These are phyloP conservation scores for Nepenthes mirabilis DNA, from an alignment of 148 eudicot species.

Conservation along the genomic window DNA sequence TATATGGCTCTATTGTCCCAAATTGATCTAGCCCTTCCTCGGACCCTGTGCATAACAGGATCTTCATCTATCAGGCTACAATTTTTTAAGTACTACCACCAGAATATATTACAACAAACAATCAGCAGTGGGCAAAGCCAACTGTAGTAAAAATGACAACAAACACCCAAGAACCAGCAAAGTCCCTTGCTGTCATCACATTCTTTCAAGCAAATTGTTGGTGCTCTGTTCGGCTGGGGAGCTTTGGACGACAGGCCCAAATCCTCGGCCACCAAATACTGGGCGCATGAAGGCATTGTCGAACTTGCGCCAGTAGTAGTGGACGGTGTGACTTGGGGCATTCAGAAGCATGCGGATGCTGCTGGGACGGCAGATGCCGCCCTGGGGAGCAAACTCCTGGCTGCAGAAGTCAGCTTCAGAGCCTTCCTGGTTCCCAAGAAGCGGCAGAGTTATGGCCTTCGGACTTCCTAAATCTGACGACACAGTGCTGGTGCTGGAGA, in stretches of 20 bases:
- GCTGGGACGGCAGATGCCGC: conserved; percentile 8
- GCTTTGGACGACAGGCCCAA: conserved; percentile 15
- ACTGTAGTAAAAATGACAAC: no score
- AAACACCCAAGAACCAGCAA: no score
- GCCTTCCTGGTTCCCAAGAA: conserved; percentile 18
- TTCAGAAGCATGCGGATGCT: conserved; percentile 29
- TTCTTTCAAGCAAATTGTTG: conserved; percentile 7
- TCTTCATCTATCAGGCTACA: no score
- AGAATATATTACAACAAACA: no score
- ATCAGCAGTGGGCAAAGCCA: no score
- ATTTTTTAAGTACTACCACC: no score
- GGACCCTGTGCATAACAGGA: no score
- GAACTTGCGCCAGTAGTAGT: conserved; percentile 46
- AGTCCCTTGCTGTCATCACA: neutral
- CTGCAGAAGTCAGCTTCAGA: conserved; percentile 16
- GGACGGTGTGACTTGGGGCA: conserved; percentile 31
- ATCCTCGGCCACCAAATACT: conserved; percentile 40
- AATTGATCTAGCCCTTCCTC: no score
- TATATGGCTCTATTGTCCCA: no score
- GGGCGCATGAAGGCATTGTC: conserved; percentile 51
- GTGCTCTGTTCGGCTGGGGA: conserved; percentile 11
- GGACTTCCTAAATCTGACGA: conserved; percentile 32
- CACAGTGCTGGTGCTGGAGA: neutral
- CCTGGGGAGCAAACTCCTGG: neutral
- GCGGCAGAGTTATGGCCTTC: conserved; percentile 27